Conservation (phyloP, 2,329 filamentous ascomycete species). For the Bipolaris oryzae region DNA sequence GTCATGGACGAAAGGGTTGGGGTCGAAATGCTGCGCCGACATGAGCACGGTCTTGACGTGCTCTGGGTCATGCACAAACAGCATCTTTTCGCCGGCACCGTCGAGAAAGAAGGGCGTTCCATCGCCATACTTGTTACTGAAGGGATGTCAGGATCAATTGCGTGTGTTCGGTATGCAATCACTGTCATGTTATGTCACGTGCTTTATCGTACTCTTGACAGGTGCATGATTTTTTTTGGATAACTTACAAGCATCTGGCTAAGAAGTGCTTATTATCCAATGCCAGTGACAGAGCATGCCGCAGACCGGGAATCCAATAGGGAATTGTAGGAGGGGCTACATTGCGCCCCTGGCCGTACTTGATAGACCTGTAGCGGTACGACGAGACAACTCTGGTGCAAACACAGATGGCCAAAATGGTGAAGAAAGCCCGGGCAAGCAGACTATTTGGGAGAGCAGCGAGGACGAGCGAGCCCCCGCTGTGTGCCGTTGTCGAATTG, state of each 20-base stretch:
- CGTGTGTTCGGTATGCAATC: neutral
- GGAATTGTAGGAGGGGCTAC: conserved; percentile 25
- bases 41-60: conserved; percentile 21
- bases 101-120: conserved; percentile 25
- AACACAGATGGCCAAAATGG: conserved; percentile 11
- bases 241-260: conserved; percentile 21
- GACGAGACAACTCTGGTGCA: conserved; percentile 22
- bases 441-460: conserved; percentile 1
- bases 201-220: neutral
- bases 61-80: conserved; percentile 19
- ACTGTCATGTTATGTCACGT: neutral
- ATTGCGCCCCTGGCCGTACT: conserved; percentile 9
- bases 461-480: neutral
- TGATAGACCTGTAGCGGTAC: conserved; percentile 16
- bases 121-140: conserved; percentile 21
- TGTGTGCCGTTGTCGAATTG: conserved; percentile 1
- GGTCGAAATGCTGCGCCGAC: conserved; percentile 16
- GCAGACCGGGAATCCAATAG: conserved; percentile 27
- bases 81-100: conserved; percentile 23
- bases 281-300: conserved; percentile 24
- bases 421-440: conserved; percentile 10
- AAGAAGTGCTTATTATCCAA: conserved; percentile 17
- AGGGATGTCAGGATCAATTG: neutral
- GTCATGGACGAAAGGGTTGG: conserved; percentile 23
- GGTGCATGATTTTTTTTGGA: neutral